Evolutionary conservation across 2,329 filamentous ascomycete species (phyloP).

Genomic region (Microdochium nivale): DNA sequence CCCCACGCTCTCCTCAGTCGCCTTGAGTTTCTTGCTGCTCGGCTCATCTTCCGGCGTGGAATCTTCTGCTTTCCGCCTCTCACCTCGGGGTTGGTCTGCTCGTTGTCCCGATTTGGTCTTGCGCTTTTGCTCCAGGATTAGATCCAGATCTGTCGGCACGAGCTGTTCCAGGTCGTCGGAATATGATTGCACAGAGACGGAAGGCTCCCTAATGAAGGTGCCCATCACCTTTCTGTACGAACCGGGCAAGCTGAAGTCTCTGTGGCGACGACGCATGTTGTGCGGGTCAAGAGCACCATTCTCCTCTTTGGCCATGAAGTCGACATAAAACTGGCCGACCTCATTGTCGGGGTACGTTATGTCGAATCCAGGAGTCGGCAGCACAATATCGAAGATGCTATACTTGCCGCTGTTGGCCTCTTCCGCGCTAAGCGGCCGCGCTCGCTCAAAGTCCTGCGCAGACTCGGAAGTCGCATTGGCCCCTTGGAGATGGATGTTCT

Average conservation of each 20-base stretch:
- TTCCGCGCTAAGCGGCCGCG: conserved; percentile 64
- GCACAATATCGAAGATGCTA: conserved; percentile 77
- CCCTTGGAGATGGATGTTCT: conserved; percentile 49
- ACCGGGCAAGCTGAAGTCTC: conserved; percentile 82
- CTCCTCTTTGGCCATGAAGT: conserved; percentile 73
- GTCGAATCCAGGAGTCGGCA: conserved; percentile 89
- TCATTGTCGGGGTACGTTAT: conserved; percentile 78
- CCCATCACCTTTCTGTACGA: conserved; percentile 81
- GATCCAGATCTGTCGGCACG: conserved; percentile 78
- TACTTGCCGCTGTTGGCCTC: conserved; percentile 72
- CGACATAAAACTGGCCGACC: conserved; percentile 73
- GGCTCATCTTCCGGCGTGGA: conserved; percentile 11
- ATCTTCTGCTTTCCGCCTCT: conserved; percentile 17
- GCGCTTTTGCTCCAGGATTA: conserved; percentile 28
- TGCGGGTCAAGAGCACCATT: conserved; percentile 76
- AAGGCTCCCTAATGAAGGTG: conserved; percentile 55
- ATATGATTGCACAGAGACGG: conserved; percentile 64
- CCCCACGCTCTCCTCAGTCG: background rate
- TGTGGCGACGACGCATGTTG: conserved; percentile 78
- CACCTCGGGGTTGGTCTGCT: conserved; percentile 13
- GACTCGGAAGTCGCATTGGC: conserved; percentile 44
- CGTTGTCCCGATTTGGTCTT: conserved; percentile 12
- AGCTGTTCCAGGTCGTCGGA: conserved; percentile 68
- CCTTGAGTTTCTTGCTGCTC: conserved; percentile 18
- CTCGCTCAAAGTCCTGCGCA: conserved; percentile 36